Conservation (phyloP, 495 filamentous ascomycete genomes). For the Neurospora tetrasperma region DNA sequence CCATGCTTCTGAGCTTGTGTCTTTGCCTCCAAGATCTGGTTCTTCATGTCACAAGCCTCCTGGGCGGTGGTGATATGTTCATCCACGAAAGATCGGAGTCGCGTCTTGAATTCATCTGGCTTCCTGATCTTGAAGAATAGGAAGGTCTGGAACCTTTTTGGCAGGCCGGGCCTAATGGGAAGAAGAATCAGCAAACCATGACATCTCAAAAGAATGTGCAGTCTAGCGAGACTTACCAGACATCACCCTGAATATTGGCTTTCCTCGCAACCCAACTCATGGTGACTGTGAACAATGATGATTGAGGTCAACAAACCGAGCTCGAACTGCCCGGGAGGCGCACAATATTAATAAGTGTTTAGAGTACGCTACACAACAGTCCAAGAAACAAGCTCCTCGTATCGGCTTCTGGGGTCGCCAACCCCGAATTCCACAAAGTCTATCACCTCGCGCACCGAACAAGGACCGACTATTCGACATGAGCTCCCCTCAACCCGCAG, state of each 20-base stretch:
- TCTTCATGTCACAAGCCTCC: background rate
- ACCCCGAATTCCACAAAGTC: background rate
- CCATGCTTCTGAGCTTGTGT: background rate
- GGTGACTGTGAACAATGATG: background rate
- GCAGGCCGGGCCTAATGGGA: background rate
- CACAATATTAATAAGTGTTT: background rate
- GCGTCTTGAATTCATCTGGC: background rate
- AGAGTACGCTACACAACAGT: background rate
- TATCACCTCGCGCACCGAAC: background rate
- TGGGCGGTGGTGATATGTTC: background rate
- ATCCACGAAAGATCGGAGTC: background rate
- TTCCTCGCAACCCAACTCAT: background rate
- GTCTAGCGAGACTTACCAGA: background rate
- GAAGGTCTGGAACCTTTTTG: background rate
- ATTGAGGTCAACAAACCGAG: background rate
- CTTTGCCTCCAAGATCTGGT: background rate
- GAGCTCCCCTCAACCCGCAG: background rate
- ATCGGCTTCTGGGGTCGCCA: background rate
- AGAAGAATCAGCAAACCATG: background rate
- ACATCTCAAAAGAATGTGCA: background rate
- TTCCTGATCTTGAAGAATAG: background rate
- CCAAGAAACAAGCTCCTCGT: background rate
- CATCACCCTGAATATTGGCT: background rate
- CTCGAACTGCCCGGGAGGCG: background rate
- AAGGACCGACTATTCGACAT: background rate